Percentiles rank a stretch among this genome's conserved stretches.
Evolutionary conservation across 108 stramenopile species (phyloP).

Genomic region (Cyclotella choctawhatcheeana): DNA sequence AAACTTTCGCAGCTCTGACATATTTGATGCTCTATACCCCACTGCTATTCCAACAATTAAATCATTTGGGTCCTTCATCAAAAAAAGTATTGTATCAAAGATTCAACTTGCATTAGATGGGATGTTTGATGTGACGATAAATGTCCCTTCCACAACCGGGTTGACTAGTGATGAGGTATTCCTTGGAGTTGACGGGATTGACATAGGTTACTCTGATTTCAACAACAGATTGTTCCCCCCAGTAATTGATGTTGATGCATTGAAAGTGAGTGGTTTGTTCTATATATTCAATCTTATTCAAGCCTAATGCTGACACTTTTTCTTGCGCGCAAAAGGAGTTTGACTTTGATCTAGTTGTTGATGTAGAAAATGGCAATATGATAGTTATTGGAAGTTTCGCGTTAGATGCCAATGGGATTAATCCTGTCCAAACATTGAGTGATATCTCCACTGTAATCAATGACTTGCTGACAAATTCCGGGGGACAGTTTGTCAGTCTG

Average conservation of each 20-base stretch:
- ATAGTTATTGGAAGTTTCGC: not conserved
- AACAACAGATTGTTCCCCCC: conserved; percentile 10
- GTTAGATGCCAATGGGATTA: conserved; percentile 10
- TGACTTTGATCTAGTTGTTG: conserved; percentile 19
- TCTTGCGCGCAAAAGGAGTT: no score
- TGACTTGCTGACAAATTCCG: not conserved
- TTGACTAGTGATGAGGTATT: not conserved
- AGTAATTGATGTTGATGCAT: not conserved
- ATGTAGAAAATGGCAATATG: not conserved
- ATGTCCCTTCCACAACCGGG: conserved; percentile 8
- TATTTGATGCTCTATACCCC: conserved; percentile 25
- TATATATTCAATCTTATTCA: no score
- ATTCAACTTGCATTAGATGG: conserved; percentile 2
- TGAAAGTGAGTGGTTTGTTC: no score
- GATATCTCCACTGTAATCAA: conserved; percentile 2
- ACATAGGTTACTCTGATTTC: not conserved
- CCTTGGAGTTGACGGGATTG: not conserved
- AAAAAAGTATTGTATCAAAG: conserved; percentile 16
- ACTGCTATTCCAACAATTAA: not conserved
- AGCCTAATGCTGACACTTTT: no score
- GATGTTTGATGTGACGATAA: conserved; percentile 9
- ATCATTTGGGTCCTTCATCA: conserved; percentile 12
- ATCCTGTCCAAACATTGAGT: conserved; percentile 15
- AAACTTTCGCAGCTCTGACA: conserved; percentile 9
- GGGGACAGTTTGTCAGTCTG: not conserved